phyloP scores from a whole-genome alignment of 345 rosid genomes.

The Aquilaria yunnanensis region DNA sequence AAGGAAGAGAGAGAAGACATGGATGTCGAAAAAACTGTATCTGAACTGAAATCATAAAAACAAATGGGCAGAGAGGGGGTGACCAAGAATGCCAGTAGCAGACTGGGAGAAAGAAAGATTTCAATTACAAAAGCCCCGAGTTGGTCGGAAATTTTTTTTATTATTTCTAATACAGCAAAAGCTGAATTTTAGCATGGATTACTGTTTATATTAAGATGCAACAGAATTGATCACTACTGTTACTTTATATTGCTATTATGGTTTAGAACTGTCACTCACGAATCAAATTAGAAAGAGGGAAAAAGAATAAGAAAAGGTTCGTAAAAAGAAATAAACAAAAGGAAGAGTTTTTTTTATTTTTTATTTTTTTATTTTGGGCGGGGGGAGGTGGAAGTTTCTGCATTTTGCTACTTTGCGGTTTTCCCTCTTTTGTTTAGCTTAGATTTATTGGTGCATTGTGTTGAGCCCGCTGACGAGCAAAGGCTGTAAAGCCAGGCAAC shows the following conservation, averaged over 20 bases:
- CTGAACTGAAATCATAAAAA: not conserved
- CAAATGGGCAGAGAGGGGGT: not conserved
- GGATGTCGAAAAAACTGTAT: not conserved
- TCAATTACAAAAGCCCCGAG: conserved; percentile 19
- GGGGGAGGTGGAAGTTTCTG: too few relatives aligned
- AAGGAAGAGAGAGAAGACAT: conserved; percentile 28
- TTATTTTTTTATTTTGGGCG: too few relatives aligned
- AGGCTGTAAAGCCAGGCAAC: too few relatives aligned
- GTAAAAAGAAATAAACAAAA: too few relatives aligned
- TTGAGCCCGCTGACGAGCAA: too few relatives aligned
- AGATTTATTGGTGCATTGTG: too few relatives aligned
- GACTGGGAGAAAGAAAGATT: not conserved
- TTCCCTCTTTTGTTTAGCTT: too few relatives aligned
- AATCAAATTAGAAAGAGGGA: not conserved
- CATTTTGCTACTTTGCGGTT: too few relatives aligned
- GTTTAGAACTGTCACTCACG: not conserved
- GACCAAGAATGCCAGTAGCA: conserved; percentile 6
- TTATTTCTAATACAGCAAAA: conserved; percentile 5
- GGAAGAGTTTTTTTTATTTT: too few relatives aligned
- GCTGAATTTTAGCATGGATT: not conserved
- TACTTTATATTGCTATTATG: not conserved
- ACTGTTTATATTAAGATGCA: conserved; percentile 8
- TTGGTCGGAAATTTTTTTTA: conserved; percentile 15
- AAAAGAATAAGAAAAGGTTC: not conserved
- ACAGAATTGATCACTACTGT: not conserved